These are phyloP conservation scores for Trichophyton schoenleinii DNA, from an alignment of 2,329 filamentous ascomycete genomes.

Conservation along the genomic window DNA sequence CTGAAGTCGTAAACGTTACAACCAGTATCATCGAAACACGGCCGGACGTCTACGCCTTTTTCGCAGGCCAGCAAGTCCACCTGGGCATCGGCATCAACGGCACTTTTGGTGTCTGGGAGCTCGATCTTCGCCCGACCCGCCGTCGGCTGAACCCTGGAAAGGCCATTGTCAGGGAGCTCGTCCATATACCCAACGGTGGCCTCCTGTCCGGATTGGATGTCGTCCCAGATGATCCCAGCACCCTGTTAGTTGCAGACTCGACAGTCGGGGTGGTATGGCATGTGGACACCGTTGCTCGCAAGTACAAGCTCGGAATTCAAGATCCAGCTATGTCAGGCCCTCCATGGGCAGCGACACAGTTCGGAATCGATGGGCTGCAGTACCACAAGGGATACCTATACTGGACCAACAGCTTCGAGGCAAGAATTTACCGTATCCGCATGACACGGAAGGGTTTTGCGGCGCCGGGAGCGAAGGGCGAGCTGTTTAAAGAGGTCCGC, in stretches of 20 bases:
- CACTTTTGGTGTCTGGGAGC: background rate
- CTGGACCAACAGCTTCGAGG: background rate
- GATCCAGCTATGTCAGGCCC: background rate
- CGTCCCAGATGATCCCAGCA: background rate
- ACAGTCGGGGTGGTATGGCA: background rate
- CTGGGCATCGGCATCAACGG: background rate
- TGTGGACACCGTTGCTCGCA: background rate
- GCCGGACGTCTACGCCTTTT: background rate
- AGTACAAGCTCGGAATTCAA: background rate
- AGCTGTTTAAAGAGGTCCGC: background rate
- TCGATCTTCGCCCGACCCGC: background rate
- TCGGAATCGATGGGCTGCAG: background rate
- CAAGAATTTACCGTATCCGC: background rate
- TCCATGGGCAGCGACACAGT: background rate
- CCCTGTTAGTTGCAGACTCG: background rate
- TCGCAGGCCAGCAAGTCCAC: background rate
- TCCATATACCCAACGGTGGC: background rate
- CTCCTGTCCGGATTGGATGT: background rate
- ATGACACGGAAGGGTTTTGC: background rate
- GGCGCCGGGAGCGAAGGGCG: background rate
- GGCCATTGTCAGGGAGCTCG: background rate
- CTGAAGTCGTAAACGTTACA: background rate
- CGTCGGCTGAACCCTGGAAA: background rate
- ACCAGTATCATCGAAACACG: background rate
- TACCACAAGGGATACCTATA: background rate